A percentile compares a stretch with the other conserved stretches of the same genome.
Evolutionary conservation across 495 filamentous ascomycete genomes (phyloP).

Genomic region (Tuber calosporum): DNA sequence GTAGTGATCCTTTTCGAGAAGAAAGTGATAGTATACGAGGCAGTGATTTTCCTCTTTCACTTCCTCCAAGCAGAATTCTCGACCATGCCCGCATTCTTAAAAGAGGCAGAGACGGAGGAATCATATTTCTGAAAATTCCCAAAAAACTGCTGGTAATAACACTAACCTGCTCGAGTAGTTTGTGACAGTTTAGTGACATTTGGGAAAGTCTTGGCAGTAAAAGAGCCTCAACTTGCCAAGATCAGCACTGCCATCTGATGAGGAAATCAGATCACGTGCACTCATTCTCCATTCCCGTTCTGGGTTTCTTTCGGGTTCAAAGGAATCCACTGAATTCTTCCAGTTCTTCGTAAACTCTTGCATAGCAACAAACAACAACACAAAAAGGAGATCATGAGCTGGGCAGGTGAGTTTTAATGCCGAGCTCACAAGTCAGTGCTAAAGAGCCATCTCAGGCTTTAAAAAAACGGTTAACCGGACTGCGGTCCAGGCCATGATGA

Average conservation of each 20-base stretch:
- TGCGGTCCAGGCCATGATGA: slow-evolving; percentile 99
- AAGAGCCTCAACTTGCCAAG: slow-evolving; percentile 15
- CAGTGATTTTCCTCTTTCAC: not conserved
- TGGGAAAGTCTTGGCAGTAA: not conserved
- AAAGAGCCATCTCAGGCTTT: slow-evolving; percentile 56
- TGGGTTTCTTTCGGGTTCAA: not conserved
- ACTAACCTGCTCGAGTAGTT: no score
- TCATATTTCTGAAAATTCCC: no score
- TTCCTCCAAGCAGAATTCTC: not conserved
- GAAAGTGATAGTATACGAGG: not conserved
- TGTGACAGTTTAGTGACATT: no score
- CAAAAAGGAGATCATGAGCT: slow-evolving; percentile 51
- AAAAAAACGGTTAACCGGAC: slow-evolving; percentile 98
- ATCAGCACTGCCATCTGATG: slow-evolving; percentile 20
- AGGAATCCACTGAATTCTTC: not conserved
- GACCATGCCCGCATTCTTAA: not conserved
- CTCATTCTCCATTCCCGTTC: not conserved
- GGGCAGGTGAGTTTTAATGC: slow-evolving; percentile 50
- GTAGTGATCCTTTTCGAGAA: not conserved
- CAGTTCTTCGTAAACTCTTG: no score
- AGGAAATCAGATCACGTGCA: slow-evolving; percentile 22
- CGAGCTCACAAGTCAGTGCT: not conserved
- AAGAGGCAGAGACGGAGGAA: not conserved
- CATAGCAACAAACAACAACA: slow-evolving; percentile 7
- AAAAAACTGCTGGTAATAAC: no score